Percentiles rank a stretch among this genome's conserved stretches.
Evolutionary conservation across 441 rosid species (phyloP).

Genomic region (Isatis lusitanica): DNA sequence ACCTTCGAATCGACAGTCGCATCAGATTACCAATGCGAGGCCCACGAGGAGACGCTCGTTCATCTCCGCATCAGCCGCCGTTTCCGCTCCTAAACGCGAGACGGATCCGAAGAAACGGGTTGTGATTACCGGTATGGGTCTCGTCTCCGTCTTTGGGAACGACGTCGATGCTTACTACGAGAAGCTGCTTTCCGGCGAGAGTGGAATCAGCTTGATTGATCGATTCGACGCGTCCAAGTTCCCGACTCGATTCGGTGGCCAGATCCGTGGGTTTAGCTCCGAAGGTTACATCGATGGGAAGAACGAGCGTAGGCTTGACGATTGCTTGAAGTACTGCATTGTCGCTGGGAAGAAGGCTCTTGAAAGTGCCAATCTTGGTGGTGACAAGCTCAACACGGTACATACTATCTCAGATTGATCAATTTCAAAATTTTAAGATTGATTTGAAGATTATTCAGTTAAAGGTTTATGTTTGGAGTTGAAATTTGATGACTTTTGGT

Average conservation of each 20-base stretch:
- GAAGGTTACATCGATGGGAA: slow-evolving; percentile 90
- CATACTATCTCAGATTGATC: slow-evolving; percentile 12
- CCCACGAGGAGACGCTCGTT: slow-evolving; percentile 42
- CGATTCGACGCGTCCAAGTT: slow-evolving; percentile 94
- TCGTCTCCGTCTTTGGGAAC: slow-evolving; percentile 92
- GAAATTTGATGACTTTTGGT: slow-evolving; percentile 10
- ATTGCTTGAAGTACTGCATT: slow-evolving; percentile 94
- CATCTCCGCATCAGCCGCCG: slow-evolving; percentile 54
- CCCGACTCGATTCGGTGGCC: slow-evolving; percentile 93
- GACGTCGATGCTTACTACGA: slow-evolving; percentile 85
- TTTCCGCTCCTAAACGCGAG: slow-evolving; percentile 82
- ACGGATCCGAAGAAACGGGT: slow-evolving; percentile 94
- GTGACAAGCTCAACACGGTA: slow-evolving; percentile 64
- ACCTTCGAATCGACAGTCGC: slow-evolving; percentile 37
- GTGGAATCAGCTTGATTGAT: slow-evolving; percentile 86
- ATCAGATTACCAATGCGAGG: slow-evolving; percentile 38
- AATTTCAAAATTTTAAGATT: not conserved
- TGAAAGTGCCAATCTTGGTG: slow-evolving; percentile 87
- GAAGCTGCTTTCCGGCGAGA: slow-evolving; percentile 78
- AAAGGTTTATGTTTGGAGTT: not conserved
- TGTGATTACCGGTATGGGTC: slow-evolving; percentile 90
- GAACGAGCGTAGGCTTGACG: slow-evolving; percentile 91
- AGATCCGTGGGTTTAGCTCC: slow-evolving; percentile 85
- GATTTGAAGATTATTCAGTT: not conserved
- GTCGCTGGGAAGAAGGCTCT: slow-evolving; percentile 96